These are phyloP conservation scores for Isatis tinctoria DNA, from an alignment of 345 rosid genomes.

Conservation along the genomic window DNA sequence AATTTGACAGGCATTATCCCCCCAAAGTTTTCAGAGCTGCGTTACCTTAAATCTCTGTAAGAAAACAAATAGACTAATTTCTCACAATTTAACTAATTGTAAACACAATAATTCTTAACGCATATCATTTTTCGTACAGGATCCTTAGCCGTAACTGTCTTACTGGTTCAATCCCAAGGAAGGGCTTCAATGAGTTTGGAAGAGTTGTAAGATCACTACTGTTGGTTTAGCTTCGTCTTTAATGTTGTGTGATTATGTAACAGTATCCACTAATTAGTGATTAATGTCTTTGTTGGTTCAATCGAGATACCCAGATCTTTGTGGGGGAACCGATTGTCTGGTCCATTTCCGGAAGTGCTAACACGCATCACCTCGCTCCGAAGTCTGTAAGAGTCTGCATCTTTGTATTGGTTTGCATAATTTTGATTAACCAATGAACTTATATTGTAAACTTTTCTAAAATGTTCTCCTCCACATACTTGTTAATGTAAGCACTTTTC, in stretches of 20 bases:
- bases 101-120: neutral
- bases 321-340: slow-evolving; percentile 65
- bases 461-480: no score
- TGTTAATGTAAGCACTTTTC: neutral
- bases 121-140: slow-evolving; percentile 32
- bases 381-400: slow-evolving; percentile 46
- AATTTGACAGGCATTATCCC: slow-evolving; percentile 57
- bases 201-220: no score
- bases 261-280: neutral
- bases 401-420: neutral
- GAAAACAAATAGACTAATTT: neutral
- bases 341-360: slow-evolving; percentile 61
- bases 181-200: slow-evolving; percentile 58
- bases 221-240: neutral
- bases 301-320: slow-evolving; percentile 40
- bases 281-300: neutral
- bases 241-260: neutral
- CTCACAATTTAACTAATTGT: neutral
- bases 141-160: slow-evolving; percentile 60
- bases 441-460: no score
- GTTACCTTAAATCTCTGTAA: neutral
- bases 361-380: slow-evolving; percentile 50
- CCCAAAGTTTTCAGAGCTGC: slow-evolving; percentile 54
- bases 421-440: no score
- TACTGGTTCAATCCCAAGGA: slow-evolving; percentile 57